A percentile compares a stretch with the other conserved stretches of the same genome.
phyloP scores from a whole-genome alignment of 148 eudicot genomes.

The Fagopyrum homotropicum region DNA sequence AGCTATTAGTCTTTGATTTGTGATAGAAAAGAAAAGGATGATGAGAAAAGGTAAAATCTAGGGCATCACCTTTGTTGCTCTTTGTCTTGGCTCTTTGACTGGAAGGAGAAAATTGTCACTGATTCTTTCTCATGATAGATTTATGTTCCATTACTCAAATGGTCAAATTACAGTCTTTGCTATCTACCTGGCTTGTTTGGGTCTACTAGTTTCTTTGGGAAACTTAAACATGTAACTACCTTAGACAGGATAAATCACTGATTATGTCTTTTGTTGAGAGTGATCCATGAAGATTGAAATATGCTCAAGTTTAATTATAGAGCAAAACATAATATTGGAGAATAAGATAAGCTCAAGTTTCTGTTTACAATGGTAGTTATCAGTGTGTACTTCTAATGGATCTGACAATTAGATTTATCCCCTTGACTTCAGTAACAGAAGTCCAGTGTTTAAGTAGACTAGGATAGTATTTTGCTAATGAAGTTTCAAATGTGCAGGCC shows the following conservation, averaged over 20 bases:
- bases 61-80: neutral
- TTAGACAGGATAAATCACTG: neutral
- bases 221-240: neutral
- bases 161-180: neutral
- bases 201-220: neutral
- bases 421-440: neutral
- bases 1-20: neutral
- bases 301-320: neutral
- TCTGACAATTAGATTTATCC: no score
- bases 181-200: neutral
- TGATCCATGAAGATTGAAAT: neutral
- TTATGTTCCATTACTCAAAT: neutral
- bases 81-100: neutral
- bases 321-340: neutral
- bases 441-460: neutral
- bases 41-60: neutral
- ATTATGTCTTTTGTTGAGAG: neutral
- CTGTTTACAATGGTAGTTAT: neutral
- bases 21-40: neutral
- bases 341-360: neutral
- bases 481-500: constrained; percentile 48
- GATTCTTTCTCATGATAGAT: neutral
- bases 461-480: neutral
- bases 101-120: neutral
- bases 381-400: no score